These are phyloP conservation scores for Didymella sp. DNA, from an alignment of 2,329 filamentous ascomycete genomes.

Conservation along the genomic window DNA sequence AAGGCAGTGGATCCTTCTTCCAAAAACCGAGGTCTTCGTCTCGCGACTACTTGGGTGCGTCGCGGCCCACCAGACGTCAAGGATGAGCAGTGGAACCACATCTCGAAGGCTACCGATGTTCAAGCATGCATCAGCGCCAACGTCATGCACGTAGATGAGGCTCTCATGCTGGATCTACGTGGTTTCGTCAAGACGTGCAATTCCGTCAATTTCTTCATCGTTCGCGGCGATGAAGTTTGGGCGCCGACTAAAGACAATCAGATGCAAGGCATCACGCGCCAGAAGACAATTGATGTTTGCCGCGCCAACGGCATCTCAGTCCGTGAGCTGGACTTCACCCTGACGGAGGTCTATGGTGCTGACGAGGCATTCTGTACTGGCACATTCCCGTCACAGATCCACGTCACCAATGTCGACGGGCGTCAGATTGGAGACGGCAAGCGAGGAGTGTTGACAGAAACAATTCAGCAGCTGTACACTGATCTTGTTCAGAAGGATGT, in stretches of 20 bases:
- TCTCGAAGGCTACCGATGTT: slow-evolving; percentile 2
- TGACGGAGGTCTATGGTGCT: not conserved
- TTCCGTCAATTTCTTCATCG: slow-evolving; percentile 11
- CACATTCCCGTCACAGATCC: slow-evolving; percentile 1
- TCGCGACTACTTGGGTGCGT: slow-evolving; percentile 2
- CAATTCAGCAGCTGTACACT: not conserved
- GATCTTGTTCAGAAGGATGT: slow-evolving; percentile 1
- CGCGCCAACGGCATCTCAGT: not conserved
- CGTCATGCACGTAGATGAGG: slow-evolving; percentile 2
- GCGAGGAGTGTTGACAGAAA: not conserved
- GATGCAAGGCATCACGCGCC: slow-evolving; percentile 7
- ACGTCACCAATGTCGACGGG: slow-evolving; percentile 2
- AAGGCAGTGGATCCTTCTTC: slow-evolving; percentile 3
- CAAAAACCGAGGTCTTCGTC: not conserved
- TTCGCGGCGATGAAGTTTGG: slow-evolving; percentile 2
- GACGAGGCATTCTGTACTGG: slow-evolving; percentile 5
- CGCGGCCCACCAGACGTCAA: slow-evolving; percentile 4
- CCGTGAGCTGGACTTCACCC: not conserved
- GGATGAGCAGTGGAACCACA: slow-evolving; percentile 7
- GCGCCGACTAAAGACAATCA: slow-evolving; percentile 4
- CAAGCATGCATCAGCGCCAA: slow-evolving; percentile 6
- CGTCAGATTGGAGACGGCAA: slow-evolving; percentile 7
- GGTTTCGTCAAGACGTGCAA: slow-evolving; percentile 6
- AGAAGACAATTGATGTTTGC: slow-evolving; percentile 3
- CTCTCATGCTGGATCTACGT: slow-evolving; percentile 2